phyloP scores from a whole-genome alignment of 2,329 filamentous ascomycete species.

The Grosmannia huntii region DNA sequence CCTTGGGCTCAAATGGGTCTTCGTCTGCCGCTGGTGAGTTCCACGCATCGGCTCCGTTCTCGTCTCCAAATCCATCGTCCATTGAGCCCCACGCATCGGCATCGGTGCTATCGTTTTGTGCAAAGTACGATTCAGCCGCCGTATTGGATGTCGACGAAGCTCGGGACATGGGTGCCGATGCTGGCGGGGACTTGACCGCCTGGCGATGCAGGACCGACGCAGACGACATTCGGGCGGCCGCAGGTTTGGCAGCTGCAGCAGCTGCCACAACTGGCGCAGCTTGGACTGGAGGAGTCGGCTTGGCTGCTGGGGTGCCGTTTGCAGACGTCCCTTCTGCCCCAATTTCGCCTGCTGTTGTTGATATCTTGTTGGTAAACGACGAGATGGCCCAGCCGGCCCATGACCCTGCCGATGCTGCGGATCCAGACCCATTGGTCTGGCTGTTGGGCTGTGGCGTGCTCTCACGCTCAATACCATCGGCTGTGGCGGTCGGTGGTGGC shows the following conservation, averaged over 20 bases:
- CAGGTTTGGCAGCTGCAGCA: conserved; percentile 18
- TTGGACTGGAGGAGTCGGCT: neutral
- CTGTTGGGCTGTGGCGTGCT: conserved; percentile 55
- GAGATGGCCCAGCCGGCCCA: conserved; percentile 99
- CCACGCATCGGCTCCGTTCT: conserved; percentile 18
- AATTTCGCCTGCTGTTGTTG: conserved; percentile 76
- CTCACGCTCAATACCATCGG: conserved; percentile 54
- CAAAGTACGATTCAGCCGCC: conserved; percentile 32
- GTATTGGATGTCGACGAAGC: conserved; percentile 30
- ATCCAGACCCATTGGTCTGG: conserved; percentile 27
- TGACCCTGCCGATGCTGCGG: conserved; percentile 17
- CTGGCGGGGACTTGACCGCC: conserved; percentile 39
- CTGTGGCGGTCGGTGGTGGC: conserved; percentile 48
- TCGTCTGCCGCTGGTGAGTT: neutral
- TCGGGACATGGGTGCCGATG: conserved; percentile 29
- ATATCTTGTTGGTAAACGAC: conserved; percentile 91
- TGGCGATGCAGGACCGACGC: conserved; percentile 49
- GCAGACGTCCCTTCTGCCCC: conserved; percentile 33
- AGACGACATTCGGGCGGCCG: conserved; percentile 28
- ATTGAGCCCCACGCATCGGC: conserved; percentile 67
- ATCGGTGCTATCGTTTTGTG: conserved; percentile 44
- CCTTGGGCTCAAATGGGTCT: conserved; percentile 16
- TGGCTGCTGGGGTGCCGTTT: conserved; percentile 25
- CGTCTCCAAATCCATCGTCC: conserved; percentile 36
- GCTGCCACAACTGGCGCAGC: neutral